A percentile compares a stretch with the other conserved stretches of the same genome.
Conservation (phyloP, 192 early-diverging fungal species). For the Coemansia sp. region DNA sequence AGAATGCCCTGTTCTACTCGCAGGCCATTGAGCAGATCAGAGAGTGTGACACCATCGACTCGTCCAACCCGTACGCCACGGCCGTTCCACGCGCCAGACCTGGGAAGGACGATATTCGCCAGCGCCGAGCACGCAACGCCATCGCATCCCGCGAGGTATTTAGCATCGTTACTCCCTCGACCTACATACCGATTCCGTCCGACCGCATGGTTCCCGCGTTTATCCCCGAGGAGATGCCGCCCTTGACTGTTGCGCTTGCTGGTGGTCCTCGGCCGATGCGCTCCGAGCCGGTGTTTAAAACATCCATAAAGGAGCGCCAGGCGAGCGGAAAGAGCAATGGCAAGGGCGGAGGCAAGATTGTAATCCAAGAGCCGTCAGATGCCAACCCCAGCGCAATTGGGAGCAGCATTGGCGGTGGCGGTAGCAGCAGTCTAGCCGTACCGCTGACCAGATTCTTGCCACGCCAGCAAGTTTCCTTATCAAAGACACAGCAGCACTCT, state of each 20-base stretch:
- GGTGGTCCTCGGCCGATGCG: slow-evolving; percentile 18
- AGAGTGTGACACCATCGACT: slow-evolving; percentile 18
- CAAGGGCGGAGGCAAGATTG: too few species aligned
- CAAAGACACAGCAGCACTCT: background rate
- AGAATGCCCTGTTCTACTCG: slow-evolving; percentile 49
- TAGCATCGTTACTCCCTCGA: slow-evolving; percentile 23
- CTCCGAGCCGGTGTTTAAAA: slow-evolving; percentile 36
- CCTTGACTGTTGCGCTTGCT: slow-evolving; percentile 1
- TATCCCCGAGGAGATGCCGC: background rate
- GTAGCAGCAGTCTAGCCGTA: slow-evolving; percentile 11
- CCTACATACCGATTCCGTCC: slow-evolving; percentile 25
- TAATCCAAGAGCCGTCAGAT: background rate
- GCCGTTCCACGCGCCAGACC: slow-evolving; percentile 31
- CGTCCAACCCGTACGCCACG: slow-evolving; percentile 15
- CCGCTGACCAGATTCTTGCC: slow-evolving; percentile 22
- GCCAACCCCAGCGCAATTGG: background rate
- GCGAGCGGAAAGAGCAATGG: slow-evolving; percentile 11
- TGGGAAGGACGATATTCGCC: slow-evolving; percentile 42
- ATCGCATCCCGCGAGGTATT: slow-evolving; percentile 45
- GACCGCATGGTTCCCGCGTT: slow-evolving; percentile 1
- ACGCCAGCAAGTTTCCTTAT: background rate
- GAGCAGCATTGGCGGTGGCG: background rate
- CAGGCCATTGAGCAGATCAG: slow-evolving; percentile 40
- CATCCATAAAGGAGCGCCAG: background rate
- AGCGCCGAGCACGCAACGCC: slow-evolving; percentile 42